Evolutionary conservation across 495 filamentous ascomycete genomes (phyloP).

Genomic region (Trichoderma gamsii): DNA sequence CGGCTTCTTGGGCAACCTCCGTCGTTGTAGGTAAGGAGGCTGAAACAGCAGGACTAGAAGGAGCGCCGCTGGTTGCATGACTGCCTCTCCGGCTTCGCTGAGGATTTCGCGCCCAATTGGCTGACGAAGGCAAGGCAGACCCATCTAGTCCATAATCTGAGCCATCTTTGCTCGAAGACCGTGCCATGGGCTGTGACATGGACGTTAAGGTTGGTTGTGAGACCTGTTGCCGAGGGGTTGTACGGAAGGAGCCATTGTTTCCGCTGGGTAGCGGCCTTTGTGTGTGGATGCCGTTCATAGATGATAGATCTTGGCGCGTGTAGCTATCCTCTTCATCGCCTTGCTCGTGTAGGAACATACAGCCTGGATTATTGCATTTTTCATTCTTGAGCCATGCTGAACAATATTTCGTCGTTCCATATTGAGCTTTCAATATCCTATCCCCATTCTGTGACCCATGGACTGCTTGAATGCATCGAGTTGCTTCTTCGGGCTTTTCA

Average conservation of each 20-base stretch:
- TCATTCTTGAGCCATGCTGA: constrained; percentile 93
- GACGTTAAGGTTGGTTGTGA: constrained; percentile 45
- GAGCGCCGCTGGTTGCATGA: constrained; percentile 68
- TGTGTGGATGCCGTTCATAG: constrained; percentile 81
- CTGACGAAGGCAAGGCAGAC: constrained; percentile 83
- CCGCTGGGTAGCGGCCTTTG: constrained; percentile 56
- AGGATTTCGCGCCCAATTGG: constrained; percentile 84
- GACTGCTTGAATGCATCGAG: constrained; percentile 80
- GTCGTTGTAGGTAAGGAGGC: constrained; percentile 51
- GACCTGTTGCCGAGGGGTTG: constrained; percentile 44
- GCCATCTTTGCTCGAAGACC: constrained; percentile 72
- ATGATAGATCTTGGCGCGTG: constrained; percentile 88
- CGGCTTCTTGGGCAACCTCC: constrained; percentile 32
- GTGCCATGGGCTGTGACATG: constrained; percentile 63
- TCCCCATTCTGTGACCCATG: constrained; percentile 90
- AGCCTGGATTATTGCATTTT: constrained; percentile 85
- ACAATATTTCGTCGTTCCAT: constrained; percentile 98
- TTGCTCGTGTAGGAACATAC: constrained; percentile 96
- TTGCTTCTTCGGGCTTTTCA: constrained; percentile 78
- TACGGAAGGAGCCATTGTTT: constrained; percentile 39
- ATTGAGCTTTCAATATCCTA: constrained; percentile 78
- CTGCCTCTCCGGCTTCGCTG: constrained; percentile 68
- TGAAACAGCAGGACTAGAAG: constrained; percentile 71
- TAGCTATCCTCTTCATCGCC: constrained; percentile 97
- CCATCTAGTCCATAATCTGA: constrained; percentile 62